Evolutionary conservation across 345 rosid species (phyloP), one percentile per base, ranked within the genome.

Genomic region (Lagerstroemia speciosa): DNA sequence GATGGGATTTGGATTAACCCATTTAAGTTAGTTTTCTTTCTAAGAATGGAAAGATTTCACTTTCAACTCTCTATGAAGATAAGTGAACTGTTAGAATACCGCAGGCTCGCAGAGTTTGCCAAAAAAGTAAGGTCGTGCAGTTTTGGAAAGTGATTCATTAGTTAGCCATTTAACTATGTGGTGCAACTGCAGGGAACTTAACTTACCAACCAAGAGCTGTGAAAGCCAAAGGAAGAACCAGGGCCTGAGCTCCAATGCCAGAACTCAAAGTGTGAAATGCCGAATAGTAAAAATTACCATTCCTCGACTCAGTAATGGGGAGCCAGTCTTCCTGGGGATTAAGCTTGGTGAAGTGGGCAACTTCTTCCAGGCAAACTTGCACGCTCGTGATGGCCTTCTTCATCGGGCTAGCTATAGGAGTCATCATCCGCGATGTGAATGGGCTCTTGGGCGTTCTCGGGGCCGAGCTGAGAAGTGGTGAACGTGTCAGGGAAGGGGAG

Each of bases 241-340:
- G 88, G 63, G 91, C 87, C 70, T 86, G 88, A 55, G 70, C 73
- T 40, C 88, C 87, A 29, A 84, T 76, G 20, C 87, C 91, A 4
- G 88, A 84, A 50, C 82, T 61, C 30, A 84, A 80, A 20, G 83
- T 77, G 76, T 86, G 88, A 68, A 84, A 86, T 27, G 88, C 81
- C 0, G 88, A 74, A 77, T 83, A 83, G 64, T 75, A 81, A 5
- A 78, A 71, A 74, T 86, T 84, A 26, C 91, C 88, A 43, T 74
- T 79, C 71, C 88, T 79, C 0, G 91, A 86, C 74, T 86, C 87
- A 14, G 91, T 86, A 17, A 84, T 81, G 45, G 91, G 91, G 71
- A 86, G 88, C 91, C 91, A 84, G 30, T 75, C 74, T 32, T 84
- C 88, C 43, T 80, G 88, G 1, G 87, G 81, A 65, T 81, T 76